Percentiles rank a stretch among this genome's conserved stretches.
These are phyloP conservation scores for Xylaria sp. DNA, from an alignment of 2,329 filamentous ascomycete species.

Conservation along the genomic window DNA sequence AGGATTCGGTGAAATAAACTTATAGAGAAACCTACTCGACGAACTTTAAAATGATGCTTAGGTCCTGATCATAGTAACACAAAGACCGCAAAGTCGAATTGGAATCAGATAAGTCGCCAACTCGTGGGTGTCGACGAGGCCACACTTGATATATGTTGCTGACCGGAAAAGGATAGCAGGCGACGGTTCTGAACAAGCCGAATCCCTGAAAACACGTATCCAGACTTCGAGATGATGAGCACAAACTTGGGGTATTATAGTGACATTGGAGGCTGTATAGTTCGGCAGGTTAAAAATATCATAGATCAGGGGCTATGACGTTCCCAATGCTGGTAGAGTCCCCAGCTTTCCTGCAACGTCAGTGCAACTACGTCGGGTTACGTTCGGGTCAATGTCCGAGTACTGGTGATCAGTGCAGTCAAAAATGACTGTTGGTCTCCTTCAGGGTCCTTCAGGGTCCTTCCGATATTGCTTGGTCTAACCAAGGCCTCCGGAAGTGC, in stretches of 20 bases:
- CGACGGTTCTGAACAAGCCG: constrained; percentile 5
- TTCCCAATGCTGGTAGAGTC: constrained; percentile 11
- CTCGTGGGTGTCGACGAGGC: not conserved
- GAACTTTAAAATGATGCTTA: not conserved
- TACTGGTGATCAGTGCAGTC: constrained; percentile 17
- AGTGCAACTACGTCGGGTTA: constrained; percentile 19
- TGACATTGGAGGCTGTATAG: constrained; percentile 7
- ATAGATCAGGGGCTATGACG: constrained; percentile 23
- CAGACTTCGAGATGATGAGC: not conserved
- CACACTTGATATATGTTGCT: constrained; percentile 7
- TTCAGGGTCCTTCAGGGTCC: constrained; percentile 22
- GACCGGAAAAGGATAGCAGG: not conserved
- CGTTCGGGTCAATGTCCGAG: constrained; percentile 25
- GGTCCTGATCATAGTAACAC: not conserved
- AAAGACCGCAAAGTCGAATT: not conserved
- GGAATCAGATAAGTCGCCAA: constrained; percentile 9
- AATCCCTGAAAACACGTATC: constrained; percentile 1
- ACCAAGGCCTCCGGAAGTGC: constrained; percentile 16
- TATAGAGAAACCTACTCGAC: constrained; percentile 25
- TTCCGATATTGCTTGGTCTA: constrained; percentile 27
- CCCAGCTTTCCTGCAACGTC: constrained; percentile 18
- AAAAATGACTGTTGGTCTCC: constrained; percentile 21
- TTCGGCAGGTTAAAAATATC: constrained; percentile 11
- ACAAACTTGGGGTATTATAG: constrained; percentile 6
- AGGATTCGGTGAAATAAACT: constrained; percentile 1